A percentile compares a stretch with the other conserved stretches of the same genome.
phyloP scores from a whole-genome alignment of 2,329 filamentous ascomycete genomes.

The Aspergillus hiratsukae region DNA sequence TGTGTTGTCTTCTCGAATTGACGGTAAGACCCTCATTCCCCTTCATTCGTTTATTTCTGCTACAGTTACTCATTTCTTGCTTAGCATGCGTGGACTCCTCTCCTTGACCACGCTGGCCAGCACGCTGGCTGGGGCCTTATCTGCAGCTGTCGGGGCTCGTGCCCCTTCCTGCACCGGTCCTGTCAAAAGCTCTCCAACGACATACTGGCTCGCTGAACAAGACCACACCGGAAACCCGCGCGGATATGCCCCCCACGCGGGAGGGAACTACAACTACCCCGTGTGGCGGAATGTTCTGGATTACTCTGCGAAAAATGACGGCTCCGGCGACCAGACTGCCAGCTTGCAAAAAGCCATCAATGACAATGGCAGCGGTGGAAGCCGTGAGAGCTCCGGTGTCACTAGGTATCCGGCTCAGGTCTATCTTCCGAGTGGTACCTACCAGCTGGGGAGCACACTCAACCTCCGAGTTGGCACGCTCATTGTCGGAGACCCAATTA shows the following conservation, averaged over 20 bases:
- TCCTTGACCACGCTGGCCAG: slow-evolving; percentile 11
- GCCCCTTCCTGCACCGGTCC: slow-evolving; percentile 14
- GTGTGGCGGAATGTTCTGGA: slow-evolving; percentile 28
- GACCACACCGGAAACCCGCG: slow-evolving; percentile 21
- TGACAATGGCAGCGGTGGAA: slow-evolving; percentile 22
- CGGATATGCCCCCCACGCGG: slow-evolving; percentile 21
- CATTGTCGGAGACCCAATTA: slow-evolving; percentile 29
- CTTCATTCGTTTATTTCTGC: background rate
- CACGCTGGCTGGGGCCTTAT: slow-evolving; percentile 7
- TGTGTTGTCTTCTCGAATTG: background rate
- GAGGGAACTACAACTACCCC: slow-evolving; percentile 13
- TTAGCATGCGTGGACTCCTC: slow-evolving; percentile 12
- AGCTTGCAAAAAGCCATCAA: slow-evolving; percentile 26
- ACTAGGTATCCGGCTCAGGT: slow-evolving; percentile 26
- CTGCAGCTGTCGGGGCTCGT: slow-evolving; percentile 7
- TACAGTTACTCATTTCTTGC: background rate
- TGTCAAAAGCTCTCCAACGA: background rate
- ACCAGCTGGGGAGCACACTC: slow-evolving; percentile 21
- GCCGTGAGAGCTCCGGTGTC: slow-evolving; percentile 20
- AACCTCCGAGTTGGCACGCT: slow-evolving; percentile 27
- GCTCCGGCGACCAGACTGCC: slow-evolving; percentile 20
- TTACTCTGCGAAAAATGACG: slow-evolving; percentile 23
- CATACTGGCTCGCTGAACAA: slow-evolving; percentile 23
- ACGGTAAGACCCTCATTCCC: background rate
- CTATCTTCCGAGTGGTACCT: slow-evolving; percentile 25